Base-by-base conservation (phyloP, 1,139 yeast genomes). In the Yamadazyma dushanensis region DNA sequence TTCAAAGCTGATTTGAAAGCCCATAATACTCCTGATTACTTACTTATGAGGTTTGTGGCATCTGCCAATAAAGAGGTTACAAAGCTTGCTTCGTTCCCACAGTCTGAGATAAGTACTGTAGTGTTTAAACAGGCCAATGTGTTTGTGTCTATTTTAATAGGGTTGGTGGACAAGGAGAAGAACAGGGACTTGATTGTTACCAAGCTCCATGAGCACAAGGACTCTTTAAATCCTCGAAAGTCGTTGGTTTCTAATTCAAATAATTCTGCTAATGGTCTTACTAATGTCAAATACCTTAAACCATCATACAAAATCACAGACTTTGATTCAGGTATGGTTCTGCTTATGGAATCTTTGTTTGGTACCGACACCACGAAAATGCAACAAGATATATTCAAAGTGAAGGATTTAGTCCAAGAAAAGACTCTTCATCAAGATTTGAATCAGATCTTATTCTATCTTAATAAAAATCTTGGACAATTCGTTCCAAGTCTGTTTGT, bases 11-110 rank as follows among this genome's bases (percentile, higher is more conserved):
- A 73, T 17, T 45, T 67, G 27, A 44, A 60, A 28, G 54, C 70
- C 16, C 66, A 71, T 38, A 64, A 66, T 26, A 70, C 76, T 24
- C 76, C 80, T 1, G 90, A 83, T 45, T 83, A 79, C 39, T 61
- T 85, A 35, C 73, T 85, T 7, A 75, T 82, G 66, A 69, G 74
- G 53, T 86, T 84, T 54, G 76, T 83, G 15, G 71, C 81, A 16
- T 70, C 77, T 40, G 80, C 86, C 7, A 78, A 79, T 38, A 81
- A 78, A 46, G 90, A 83, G 53, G 55, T 83, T 25, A 69, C 66
- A 34, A 79, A 80, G 44, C 46, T 76, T 26, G 75, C 76, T 1
- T 54, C 58, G 27, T 47, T 56, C n/a, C 68, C 68, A 4, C 61
- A 56, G 2, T 52, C 61, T 10, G 73, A 76, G 29, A 59, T 70